A percentile compares a stretch with the other conserved stretches of the same genome.
Evolutionary conservation across 2,329 filamentous ascomycete genomes (phyloP).

Genomic region (Trichothecium sympodiale): DNA sequence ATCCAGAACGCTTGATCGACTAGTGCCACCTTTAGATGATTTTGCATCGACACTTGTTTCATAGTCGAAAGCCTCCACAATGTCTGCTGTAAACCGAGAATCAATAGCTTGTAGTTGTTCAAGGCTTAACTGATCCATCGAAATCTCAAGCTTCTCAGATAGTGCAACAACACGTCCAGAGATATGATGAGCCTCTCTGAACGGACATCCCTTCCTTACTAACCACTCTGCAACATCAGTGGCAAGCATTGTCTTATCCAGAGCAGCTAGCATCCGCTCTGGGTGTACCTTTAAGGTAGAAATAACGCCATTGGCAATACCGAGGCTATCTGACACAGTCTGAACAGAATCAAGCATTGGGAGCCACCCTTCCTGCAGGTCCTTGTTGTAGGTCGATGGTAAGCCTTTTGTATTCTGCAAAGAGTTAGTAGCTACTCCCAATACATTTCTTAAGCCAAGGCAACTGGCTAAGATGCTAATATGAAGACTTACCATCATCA

Average conservation of each 20-base stretch:
- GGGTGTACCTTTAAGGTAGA: conserved; percentile 54
- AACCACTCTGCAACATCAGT: conserved; percentile 54
- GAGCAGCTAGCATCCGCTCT: conserved; percentile 58
- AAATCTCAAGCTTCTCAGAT: conserved; percentile 48
- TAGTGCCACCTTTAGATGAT: conserved; percentile 59
- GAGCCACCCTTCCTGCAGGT: conserved; percentile 66
- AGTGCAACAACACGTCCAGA: conserved; percentile 61
- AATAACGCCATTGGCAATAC: conserved; percentile 64
- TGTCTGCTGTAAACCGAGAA: conserved; percentile 54
- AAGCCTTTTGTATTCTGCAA: conserved; percentile 44
- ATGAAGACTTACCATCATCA: conserved; percentile 43
- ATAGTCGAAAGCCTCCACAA: conserved; percentile 56
- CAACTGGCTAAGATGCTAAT: conserved; percentile 10
- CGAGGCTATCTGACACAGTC: conserved; percentile 60
- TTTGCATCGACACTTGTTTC: conserved; percentile 62
- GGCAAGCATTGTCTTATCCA: conserved; percentile 66
- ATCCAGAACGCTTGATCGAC: conserved; percentile 49
- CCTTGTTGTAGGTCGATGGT: conserved; percentile 67
- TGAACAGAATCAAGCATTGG: conserved; percentile 66
- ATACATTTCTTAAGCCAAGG: conserved; percentile 9
- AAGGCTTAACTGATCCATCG: conserved; percentile 59
- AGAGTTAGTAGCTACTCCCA: conserved; percentile 16
- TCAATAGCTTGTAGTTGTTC: conserved; percentile 60
- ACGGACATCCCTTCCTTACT: conserved; percentile 52
- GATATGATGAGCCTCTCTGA: conserved; percentile 70